These are phyloP conservation scores for Nigrospora sphaerica DNA, from an alignment of 2,329 filamentous ascomycete genomes.

Conservation along the genomic window DNA sequence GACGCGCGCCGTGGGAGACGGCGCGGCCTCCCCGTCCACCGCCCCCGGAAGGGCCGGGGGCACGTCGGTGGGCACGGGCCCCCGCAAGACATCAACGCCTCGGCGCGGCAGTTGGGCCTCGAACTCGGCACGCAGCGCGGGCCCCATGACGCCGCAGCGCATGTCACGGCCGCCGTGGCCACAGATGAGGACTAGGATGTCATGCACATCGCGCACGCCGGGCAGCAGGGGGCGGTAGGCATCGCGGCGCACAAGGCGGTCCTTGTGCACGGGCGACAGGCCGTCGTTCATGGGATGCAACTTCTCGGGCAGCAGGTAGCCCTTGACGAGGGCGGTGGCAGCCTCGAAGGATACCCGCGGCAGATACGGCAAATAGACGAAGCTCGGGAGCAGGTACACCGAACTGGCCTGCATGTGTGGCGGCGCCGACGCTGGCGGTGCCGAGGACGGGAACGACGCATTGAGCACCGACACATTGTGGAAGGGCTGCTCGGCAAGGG, in stretches of 20 bases:
- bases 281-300: conserved; percentile 56
- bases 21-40: conserved; percentile 8
- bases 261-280: conserved; percentile 50
- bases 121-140: conserved; percentile 66
- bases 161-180: conserved; percentile 77
- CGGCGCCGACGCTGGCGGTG: background rate
- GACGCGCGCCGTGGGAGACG: conserved; percentile 44
- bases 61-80: conserved; percentile 33
- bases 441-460: conserved; percentile 61
- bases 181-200: conserved; percentile 78
- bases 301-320: conserved; percentile 56
- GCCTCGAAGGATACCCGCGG: conserved; percentile 53
- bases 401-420: conserved; percentile 49
- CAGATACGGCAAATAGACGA: conserved; percentile 70
- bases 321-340: conserved; percentile 52
- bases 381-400: conserved; percentile 73
- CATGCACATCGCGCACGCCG: conserved; percentile 53
- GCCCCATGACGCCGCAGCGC: conserved; percentile 76
- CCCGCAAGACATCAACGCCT: conserved; percentile 41
- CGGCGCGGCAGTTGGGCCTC: conserved; percentile 44
- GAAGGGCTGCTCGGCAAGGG: conserved; percentile 55
- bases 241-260: conserved; percentile 41
- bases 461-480: conserved; percentile 74
- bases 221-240: conserved; percentile 44
- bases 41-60: conserved; percentile 15